Conservation (phyloP, 768 basidiomycete species). For the Leccinum arenicola region DNA sequence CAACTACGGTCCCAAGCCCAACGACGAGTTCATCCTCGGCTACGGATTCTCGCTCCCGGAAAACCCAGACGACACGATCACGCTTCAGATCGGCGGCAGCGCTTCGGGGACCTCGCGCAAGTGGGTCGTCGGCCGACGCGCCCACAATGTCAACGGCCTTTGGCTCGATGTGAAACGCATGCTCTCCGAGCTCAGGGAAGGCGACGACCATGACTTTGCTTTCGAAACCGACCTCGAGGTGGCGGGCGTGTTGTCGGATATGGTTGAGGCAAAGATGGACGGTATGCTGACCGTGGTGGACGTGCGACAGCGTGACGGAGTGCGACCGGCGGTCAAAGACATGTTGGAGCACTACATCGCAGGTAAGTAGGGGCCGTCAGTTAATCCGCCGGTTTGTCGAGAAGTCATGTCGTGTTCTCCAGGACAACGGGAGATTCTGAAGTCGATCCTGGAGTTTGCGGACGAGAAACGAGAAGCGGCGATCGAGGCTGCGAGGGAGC, state of each 20-base stretch:
- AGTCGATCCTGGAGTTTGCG: conserved; percentile 50
- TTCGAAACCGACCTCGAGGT: conserved; percentile 71
- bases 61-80: conserved; percentile 86
- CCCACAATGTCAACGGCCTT: conserved; percentile 51
- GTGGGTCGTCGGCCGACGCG: conserved; percentile 65
- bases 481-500: conserved; percentile 44
- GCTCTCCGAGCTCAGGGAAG: conserved; percentile 21
- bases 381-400: too few species aligned
- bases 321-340: conserved; percentile 53
- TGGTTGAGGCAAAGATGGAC: conserved; percentile 53
- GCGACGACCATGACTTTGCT: conserved; percentile 13
- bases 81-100: conserved; percentile 67
- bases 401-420: neutral
- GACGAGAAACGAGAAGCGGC: conserved; percentile 45
- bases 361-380: conserved; percentile 38
- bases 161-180: conserved; percentile 53
- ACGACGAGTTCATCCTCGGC: conserved; percentile 84
- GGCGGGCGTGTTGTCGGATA: conserved; percentile 60
- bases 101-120: conserved; percentile 38
- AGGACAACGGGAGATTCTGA: conserved; percentile 62
- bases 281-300: conserved; percentile 42
- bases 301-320: conserved; percentile 13
- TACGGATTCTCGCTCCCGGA: conserved; percentile 82
- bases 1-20: conserved; percentile 91
- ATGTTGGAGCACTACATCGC: conserved; percentile 73